phyloP scores from a whole-genome alignment of 768 basidiomycete species.

The Tricholomella constricta region DNA sequence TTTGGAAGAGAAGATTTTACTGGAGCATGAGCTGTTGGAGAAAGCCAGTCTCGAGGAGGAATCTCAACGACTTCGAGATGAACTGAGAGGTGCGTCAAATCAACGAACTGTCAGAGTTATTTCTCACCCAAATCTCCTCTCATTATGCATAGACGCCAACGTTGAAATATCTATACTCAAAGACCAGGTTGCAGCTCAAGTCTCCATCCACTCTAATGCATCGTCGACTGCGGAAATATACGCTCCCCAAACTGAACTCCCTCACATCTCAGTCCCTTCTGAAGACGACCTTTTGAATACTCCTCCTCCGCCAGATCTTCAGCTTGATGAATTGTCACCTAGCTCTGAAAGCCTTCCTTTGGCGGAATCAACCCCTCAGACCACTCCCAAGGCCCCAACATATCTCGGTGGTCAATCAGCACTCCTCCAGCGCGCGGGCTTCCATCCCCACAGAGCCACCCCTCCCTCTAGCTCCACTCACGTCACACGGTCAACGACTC shows the following conservation, averaged over 20 bases:
- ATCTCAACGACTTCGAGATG: slow-evolving; percentile 87
- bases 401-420: slow-evolving; percentile 45
- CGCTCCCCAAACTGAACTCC: slow-evolving; percentile 32
- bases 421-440: slow-evolving; percentile 53
- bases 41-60: slow-evolving; percentile 92
- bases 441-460: slow-evolving; percentile 46
- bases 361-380: slow-evolving; percentile 36
- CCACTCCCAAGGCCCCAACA: slow-evolving; percentile 40
- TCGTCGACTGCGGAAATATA: slow-evolving; percentile 26
- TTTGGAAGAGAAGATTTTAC: slow-evolving; percentile 94
- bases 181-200: slow-evolving; percentile 50
- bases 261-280: slow-evolving; percentile 32
- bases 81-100: slow-evolving; percentile 72
- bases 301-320: slow-evolving; percentile 60
- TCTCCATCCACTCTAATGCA: slow-evolving; percentile 40
- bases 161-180: slow-evolving; percentile 82
- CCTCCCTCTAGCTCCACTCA: slow-evolving; percentile 43
- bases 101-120: neutral
- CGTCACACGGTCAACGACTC: slow-evolving; percentile 58
- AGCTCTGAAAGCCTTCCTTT: slow-evolving; percentile 42
- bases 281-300: slow-evolving; percentile 63
- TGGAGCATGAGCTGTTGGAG: slow-evolving; percentile 93
- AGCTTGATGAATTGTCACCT: slow-evolving; percentile 56
- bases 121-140: slow-evolving; percentile 13
- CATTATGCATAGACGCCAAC: slow-evolving; percentile 63